Evolutionary conservation across 345 rosid genomes (phyloP).

Genomic region (Noccaea caerulescens): DNA sequence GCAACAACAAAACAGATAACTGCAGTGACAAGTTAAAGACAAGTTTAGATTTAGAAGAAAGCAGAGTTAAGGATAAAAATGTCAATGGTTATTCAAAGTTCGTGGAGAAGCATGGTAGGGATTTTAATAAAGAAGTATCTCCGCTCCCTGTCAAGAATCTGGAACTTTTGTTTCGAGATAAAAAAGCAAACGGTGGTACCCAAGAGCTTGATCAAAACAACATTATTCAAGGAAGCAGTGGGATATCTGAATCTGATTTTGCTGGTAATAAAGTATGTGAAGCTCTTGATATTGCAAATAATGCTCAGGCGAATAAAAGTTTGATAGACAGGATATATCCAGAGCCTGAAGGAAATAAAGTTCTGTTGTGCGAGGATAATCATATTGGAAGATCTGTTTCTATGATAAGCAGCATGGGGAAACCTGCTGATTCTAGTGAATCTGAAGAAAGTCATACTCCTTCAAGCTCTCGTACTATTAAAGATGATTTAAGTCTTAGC

Average conservation of each 20-base stretch:
- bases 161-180: conserved; percentile 72
- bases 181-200: conserved; percentile 47
- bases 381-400: conserved; percentile 44
- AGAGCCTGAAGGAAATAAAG: conserved; percentile 40
- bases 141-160: conserved; percentile 86
- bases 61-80: conserved; percentile 46
- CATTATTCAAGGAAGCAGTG: conserved; percentile 33
- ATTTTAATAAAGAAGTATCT: conserved; percentile 51
- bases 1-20: conserved; percentile 42
- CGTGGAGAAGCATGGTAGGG: conserved; percentile 48
- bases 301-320: conserved; percentile 42
- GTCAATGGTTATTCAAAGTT: conserved; percentile 47
- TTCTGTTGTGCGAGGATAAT: conserved; percentile 43
- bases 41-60: conserved; percentile 52
- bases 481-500: conserved; percentile 59
- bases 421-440: conserved; percentile 44
- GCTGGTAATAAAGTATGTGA: conserved; percentile 36
- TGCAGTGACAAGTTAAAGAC: conserved; percentile 45
- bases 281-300: conserved; percentile 36
- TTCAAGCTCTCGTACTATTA: conserved; percentile 57
- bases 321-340: conserved; percentile 43
- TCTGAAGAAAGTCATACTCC: conserved; percentile 67
- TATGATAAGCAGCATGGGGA: conserved; percentile 47
- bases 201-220: conserved; percentile 36
- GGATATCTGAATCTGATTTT: conserved; percentile 48